Evolutionary conservation across 106 monocot species (phyloP).

Genomic region (Dendrobium officinale): DNA sequence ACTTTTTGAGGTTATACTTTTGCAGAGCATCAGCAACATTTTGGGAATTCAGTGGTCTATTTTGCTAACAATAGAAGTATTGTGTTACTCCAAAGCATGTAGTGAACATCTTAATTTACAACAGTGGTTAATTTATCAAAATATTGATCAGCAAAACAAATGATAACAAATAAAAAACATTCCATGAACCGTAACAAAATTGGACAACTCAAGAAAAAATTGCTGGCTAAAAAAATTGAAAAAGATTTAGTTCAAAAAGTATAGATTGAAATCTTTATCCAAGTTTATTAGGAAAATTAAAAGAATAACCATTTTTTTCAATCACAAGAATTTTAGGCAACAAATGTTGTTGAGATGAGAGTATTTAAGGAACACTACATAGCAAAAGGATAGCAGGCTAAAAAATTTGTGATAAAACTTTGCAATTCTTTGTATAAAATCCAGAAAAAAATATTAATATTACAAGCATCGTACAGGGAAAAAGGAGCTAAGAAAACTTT

Average conservation of each 20-base stretch:
- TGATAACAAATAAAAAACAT: neutral
- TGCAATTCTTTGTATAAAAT: neutral
- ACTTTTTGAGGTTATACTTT: slow-evolving; percentile 90
- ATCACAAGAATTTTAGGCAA: neutral
- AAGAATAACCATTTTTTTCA: neutral
- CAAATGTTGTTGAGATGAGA: no score
- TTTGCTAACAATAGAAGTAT: slow-evolving; percentile 54
- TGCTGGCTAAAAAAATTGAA: neutral
- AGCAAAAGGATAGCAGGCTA: neutral
- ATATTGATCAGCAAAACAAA: neutral
- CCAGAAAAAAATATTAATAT: neutral
- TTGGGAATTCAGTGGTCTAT: slow-evolving; percentile 86
- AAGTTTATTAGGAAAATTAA: neutral
- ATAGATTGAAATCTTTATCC: neutral
- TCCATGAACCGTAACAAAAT: neutral
- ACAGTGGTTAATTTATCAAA: neutral
- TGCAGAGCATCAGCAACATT: slow-evolving; percentile 95
- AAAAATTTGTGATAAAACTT: neutral
- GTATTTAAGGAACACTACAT: no score
- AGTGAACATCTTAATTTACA: neutral
- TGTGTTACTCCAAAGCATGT: neutral
- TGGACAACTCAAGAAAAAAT: neutral
- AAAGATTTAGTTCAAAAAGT: neutral
- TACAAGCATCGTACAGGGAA: neutral
- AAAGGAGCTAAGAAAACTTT: neutral